These are phyloP conservation scores for Leishmania braziliensis DNA, from an alignment of 208 protist genomes.

Conservation along the genomic window DNA sequence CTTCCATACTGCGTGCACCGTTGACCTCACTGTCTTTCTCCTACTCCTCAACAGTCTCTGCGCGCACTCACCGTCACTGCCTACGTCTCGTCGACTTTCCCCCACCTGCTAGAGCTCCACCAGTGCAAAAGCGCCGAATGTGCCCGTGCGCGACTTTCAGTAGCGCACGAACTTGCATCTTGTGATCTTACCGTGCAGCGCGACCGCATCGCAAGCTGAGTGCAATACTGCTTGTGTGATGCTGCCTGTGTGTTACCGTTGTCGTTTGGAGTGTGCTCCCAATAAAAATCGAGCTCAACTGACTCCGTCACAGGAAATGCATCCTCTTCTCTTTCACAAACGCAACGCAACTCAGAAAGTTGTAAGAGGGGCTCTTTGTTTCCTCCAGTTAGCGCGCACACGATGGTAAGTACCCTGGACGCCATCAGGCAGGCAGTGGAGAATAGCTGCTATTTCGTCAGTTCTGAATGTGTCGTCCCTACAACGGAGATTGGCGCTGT, in stretches of 20 bases:
- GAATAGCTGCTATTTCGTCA: constrained; percentile 67
- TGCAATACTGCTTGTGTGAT: not conserved
- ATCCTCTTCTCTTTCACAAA: not conserved
- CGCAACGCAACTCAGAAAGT: not conserved
- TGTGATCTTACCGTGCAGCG: not conserved
- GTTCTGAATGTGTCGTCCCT: constrained; percentile 94
- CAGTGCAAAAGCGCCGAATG: not conserved
- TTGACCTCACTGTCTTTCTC: not conserved
- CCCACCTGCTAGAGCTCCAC: not conserved
- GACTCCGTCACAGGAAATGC: not conserved
- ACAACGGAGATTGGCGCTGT: constrained; percentile 83
- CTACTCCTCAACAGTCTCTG: not conserved
- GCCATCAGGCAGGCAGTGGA: constrained; percentile 69
- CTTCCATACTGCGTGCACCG: not conserved
- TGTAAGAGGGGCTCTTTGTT: not conserved
- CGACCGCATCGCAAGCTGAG: not conserved
- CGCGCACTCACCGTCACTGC: not conserved
- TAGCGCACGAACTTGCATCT: not conserved
- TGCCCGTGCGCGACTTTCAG: not conserved
- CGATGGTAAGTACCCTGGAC: constrained; percentile 81
- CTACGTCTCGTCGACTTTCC: not conserved
- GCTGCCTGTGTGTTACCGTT: not conserved
- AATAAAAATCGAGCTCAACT: not conserved
- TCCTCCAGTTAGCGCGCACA: not conserved
- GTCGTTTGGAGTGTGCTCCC: not conserved